A percentile compares a stretch with the other conserved stretches of the same genome.
Evolutionary conservation across 1,139 yeast genomes (phyloP).

Genomic region (Hansenula sp.): DNA sequence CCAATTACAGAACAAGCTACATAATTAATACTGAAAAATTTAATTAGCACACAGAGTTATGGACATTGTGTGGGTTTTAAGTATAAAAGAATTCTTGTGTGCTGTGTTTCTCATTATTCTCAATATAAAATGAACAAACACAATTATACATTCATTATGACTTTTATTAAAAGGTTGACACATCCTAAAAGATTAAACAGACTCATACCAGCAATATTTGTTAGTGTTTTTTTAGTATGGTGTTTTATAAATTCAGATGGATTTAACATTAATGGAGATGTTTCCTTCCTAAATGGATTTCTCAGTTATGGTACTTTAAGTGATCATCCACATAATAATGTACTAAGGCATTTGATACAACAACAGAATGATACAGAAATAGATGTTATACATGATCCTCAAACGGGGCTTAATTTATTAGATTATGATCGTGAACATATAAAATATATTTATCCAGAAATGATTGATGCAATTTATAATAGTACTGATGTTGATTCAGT

Average conservation of each 20-base stretch:
- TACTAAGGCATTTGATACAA: background rate
- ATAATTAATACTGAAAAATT: no score
- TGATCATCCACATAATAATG: background rate
- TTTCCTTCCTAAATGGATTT: background rate
- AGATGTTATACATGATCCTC: background rate
- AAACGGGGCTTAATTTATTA: constrained; percentile 4
- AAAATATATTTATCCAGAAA: constrained; percentile 16
- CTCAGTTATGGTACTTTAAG: background rate
- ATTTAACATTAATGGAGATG: background rate
- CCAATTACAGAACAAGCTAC: no score
- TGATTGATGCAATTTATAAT: constrained; percentile 14
- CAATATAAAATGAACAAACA: no score
- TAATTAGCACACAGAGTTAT: no score
- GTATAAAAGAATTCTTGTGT: no score
- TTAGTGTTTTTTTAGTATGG: background rate
- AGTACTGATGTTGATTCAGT: constrained; percentile 15
- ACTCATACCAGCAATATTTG: background rate
- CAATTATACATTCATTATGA: no score
- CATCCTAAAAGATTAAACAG: background rate
- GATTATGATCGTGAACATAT: constrained; percentile 17
- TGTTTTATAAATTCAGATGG: background rate
- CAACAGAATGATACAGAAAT: background rate
- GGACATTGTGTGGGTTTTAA: no score
- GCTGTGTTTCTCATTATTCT: no score
- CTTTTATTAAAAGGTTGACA: background rate